Evolutionary conservation across 768 basidiomycete species (phyloP).

Genomic region (Suillus subaureus): DNA sequence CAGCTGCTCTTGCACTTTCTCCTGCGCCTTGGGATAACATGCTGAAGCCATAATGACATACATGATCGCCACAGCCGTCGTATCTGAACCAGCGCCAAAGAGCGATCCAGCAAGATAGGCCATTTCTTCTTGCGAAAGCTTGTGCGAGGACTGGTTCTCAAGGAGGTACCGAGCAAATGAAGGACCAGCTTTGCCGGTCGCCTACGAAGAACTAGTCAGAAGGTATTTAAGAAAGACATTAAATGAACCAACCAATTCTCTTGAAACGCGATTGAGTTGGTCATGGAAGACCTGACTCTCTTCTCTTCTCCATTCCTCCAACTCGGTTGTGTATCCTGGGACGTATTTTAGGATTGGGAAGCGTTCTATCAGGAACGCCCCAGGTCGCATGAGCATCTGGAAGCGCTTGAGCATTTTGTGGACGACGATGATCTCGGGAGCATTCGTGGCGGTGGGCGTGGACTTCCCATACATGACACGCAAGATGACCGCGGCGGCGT

Average conservation of each 20-base stretch:
- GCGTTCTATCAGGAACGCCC: slow-evolving; percentile 38
- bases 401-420: slow-evolving; percentile 38
- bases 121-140: slow-evolving; percentile 54
- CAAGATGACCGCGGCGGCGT: slow-evolving; percentile 35
- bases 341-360: slow-evolving; percentile 47
- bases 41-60: slow-evolving; percentile 58
- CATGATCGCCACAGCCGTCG: slow-evolving; percentile 61
- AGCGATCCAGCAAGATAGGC: slow-evolving; percentile 65
- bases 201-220: slow-evolving; percentile 16
- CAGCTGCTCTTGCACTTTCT: slow-evolving; percentile 53
- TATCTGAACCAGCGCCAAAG: slow-evolving; percentile 69
- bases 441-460: slow-evolving; percentile 27
- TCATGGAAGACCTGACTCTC: slow-evolving; percentile 57
- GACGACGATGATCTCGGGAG: slow-evolving; percentile 34
- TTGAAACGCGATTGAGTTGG: slow-evolving; percentile 50
- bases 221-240: no score
- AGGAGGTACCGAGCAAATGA: slow-evolving; percentile 62
- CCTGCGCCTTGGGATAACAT: slow-evolving; percentile 55
- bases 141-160: slow-evolving; percentile 45
- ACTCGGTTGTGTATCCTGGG: slow-evolving; percentile 61
- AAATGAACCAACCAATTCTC: slow-evolving; percentile 40
- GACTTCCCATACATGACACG: slow-evolving; percentile 39
- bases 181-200: slow-evolving; percentile 26
- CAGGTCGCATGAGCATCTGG: slow-evolving; percentile 37
- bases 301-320: slow-evolving; percentile 56